Base-by-base conservation (phyloP, 1,139 yeast species). In the Cylindricascospora bacillispora region DNA sequence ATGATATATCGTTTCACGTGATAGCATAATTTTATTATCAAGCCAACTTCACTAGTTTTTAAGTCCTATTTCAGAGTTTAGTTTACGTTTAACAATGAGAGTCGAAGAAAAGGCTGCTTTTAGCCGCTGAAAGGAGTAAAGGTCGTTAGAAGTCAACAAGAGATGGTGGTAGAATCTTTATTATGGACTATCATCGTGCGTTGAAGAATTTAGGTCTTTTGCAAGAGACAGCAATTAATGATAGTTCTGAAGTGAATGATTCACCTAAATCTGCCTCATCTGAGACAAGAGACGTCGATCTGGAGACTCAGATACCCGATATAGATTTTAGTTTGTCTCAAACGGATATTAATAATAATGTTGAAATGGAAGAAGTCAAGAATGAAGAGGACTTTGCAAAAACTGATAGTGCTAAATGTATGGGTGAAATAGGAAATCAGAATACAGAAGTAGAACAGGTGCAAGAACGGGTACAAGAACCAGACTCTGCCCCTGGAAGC, bases 151-250 rank as follows among this genome's bases (percentile, higher is more conserved):
- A n/a, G n/a, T n/a, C n/a, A n/a, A n/a, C n/a, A n/a, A n/a, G n/a
- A n/a, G n/a, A n/a, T n/a, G n/a, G n/a, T n/a, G n/a, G n/a, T n/a
- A n/a, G n/a, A n/a, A n/a, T n/a, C n/a, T n/a, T n/a, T n/a, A n/a
- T n/a, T n/a, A 45, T 44, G 49, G 47, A 44, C 30, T 37, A 40
- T 24, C 29, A 35, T 15, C 33, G 41, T 32, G 48, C 48, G 5
- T 41, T 35, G 26, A 38, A 47, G 31, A 40, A 42, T 33, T 35
- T 44, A 26, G 33, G 35, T 24, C 39, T 44, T 7, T 28, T 38
- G 9, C 32, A 26, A n/a, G 27, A 22, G n/a, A 23, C 22, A 18
- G 32, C 19, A 12, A 26, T 22, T 10, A 14, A 7, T 22, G 12
- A 10, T 7, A 12, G 7, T 22, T 10, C 7, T 9, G 6, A 9